These are phyloP conservation scores for Gnetum montanum DNA, from an alignment of 75 land plant genomes.

Conservation along the genomic window DNA sequence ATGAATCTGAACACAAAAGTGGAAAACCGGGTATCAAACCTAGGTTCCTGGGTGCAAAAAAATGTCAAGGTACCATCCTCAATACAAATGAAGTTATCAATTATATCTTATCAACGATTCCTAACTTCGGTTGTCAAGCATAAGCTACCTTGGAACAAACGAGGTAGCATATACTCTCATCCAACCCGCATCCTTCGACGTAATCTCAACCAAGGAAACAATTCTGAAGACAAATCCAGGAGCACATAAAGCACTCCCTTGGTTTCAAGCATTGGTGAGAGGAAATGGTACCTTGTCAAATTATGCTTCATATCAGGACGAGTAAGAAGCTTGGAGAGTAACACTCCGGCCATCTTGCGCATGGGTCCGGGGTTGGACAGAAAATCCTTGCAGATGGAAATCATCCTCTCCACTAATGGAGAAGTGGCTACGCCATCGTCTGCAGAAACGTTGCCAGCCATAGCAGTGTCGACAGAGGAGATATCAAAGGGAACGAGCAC, in stretches of 20 bases:
- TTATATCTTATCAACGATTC: too few species aligned
- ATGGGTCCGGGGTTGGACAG: constrained; percentile 86
- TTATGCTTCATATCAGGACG: constrained; percentile 89
- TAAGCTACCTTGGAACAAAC: too few species aligned
- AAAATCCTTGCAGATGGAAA: constrained; percentile 69
- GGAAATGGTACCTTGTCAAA: constrained; percentile 43
- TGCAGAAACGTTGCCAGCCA: constrained; percentile 20
- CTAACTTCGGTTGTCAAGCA: too few species aligned
- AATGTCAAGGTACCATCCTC: too few species aligned
- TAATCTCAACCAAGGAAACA: too few species aligned
- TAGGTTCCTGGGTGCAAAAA: too few species aligned
- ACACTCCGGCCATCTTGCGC: constrained; percentile 81
- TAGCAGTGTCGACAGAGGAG: constrained; percentile 76
- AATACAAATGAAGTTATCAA: too few species aligned
- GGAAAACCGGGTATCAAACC: too few species aligned
- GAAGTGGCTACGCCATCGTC: constrained; percentile 27
- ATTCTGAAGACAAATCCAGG: too few species aligned
- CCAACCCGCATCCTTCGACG: too few species aligned
- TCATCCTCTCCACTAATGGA: constrained; percentile 68
- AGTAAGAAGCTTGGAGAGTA: constrained; percentile 79
- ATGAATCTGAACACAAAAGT: constrained; percentile 18
- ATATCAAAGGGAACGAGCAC: constrained; percentile 97
- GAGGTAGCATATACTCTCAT: too few species aligned
- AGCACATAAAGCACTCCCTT: too few species aligned
- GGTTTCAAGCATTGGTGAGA: neutral